Conservation (phyloP, 2,329 filamentous ascomycete species). For the Paracoccidioides brasiliensis region DNA sequence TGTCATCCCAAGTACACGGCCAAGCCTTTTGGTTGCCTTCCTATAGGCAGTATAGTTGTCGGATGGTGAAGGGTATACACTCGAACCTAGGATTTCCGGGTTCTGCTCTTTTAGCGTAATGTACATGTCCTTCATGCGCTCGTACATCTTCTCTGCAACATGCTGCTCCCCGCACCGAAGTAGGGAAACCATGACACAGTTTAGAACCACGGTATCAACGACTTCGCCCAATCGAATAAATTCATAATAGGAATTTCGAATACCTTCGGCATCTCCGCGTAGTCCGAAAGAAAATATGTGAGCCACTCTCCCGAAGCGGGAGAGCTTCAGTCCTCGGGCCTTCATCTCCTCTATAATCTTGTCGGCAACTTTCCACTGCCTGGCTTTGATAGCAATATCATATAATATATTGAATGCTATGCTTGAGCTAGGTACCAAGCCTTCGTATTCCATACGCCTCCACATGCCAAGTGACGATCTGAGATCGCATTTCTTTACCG, state of each 20-base stretch:
- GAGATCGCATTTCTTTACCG: slow-evolving; percentile 45
- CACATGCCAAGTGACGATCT: slow-evolving; percentile 63
- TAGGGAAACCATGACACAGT: slow-evolving; percentile 70
- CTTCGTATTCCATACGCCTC: slow-evolving; percentile 75
- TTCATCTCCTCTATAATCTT: slow-evolving; percentile 75
- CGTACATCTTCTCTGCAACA: slow-evolving; percentile 68
- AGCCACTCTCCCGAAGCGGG: slow-evolving; percentile 69
- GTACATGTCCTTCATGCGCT: slow-evolving; percentile 62
- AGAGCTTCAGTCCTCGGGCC: slow-evolving; percentile 51
- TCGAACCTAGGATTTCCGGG: slow-evolving; percentile 6
- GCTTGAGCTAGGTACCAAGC: slow-evolving; percentile 50
- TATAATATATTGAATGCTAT: slow-evolving; percentile 94
- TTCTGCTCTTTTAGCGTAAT: slow-evolving; percentile 20
- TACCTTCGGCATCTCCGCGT: slow-evolving; percentile 55
- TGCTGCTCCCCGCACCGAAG: slow-evolving; percentile 61
- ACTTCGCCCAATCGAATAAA: slow-evolving; percentile 78
- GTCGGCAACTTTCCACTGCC: slow-evolving; percentile 71
- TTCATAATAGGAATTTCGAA: slow-evolving; percentile 64
- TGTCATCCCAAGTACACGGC: slow-evolving; percentile 36
- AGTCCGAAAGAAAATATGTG: slow-evolving; percentile 76
- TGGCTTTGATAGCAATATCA: slow-evolving; percentile 71
- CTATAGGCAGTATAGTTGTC: slow-evolving; percentile 23
- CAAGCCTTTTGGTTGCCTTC: slow-evolving; percentile 30
- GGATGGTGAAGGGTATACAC: slow-evolving; percentile 21
- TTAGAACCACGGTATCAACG: slow-evolving; percentile 75